Percentiles rank a stretch among this genome's conserved stretches.
These are phyloP conservation scores for Juglanconis juglandina DNA, from an alignment of 2,329 filamentous ascomycete species.

Conservation along the genomic window DNA sequence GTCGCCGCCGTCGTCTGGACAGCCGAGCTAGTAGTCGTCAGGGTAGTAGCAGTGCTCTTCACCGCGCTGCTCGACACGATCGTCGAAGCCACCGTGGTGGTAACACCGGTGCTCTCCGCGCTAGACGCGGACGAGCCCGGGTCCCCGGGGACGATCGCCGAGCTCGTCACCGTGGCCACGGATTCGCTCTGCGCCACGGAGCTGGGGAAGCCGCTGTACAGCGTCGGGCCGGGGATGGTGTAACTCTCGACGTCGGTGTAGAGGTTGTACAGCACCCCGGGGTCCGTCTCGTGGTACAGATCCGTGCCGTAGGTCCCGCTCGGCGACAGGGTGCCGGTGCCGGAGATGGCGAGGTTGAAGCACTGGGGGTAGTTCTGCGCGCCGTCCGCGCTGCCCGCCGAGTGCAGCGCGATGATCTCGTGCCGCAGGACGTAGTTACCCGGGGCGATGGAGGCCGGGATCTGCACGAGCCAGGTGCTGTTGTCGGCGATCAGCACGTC, in stretches of 20 bases:
- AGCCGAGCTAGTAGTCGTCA: not conserved
- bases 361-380: conserved; percentile 48
- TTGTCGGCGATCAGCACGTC: conserved; percentile 42
- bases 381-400: conserved; percentile 34
- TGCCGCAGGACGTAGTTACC: conserved; percentile 46
- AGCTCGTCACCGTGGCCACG: conserved; percentile 16
- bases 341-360: conserved; percentile 48
- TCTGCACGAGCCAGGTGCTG: conserved; percentile 41
- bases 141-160: conserved; percentile 7
- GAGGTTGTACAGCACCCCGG: conserved; percentile 53
- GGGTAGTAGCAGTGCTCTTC: conserved; percentile 1
- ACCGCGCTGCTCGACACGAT: not conserved
- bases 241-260: conserved; percentile 32
- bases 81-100: not conserved
- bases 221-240: conserved; percentile 18
- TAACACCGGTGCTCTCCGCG: conserved; percentile 4
- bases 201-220: conserved; percentile 20
- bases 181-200: conserved; percentile 21
- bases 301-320: conserved; percentile 46
- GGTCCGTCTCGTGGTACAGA: conserved; percentile 50
- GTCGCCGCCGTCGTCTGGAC: conserved; percentile 6
- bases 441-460: conserved; percentile 35
- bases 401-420: conserved; percentile 45
- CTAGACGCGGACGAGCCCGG: not conserved
- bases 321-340: conserved; percentile 34